Evolutionary conservation across 2,329 filamentous ascomycete genomes (phyloP).

Genomic region (Aplosporella prunicola): DNA sequence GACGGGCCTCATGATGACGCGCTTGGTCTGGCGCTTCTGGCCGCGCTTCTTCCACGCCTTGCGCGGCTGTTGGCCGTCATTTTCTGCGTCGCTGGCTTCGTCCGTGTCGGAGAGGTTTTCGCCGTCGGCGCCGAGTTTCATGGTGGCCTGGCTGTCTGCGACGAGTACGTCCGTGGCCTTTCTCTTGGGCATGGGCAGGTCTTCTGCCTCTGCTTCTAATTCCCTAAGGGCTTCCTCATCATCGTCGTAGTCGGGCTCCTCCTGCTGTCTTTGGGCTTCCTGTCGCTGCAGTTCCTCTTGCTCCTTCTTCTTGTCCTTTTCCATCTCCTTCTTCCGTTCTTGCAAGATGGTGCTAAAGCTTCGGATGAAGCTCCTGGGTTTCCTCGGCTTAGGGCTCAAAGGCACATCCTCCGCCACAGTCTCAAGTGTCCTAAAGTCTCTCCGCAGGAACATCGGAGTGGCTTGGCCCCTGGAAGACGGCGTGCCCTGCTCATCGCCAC

Average conservation of each 20-base stretch:
- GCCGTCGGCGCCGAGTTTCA: conserved; percentile 38
- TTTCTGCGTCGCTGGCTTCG: conserved; percentile 37
- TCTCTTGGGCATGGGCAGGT: conserved; percentile 18
- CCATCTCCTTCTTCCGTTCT: conserved; percentile 15
- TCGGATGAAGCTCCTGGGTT: conserved; percentile 29
- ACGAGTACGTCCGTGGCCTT: conserved; percentile 28
- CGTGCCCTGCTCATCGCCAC: conserved; percentile 27
- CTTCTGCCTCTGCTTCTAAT: conserved; percentile 44
- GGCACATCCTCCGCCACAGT: too few relatives aligned
- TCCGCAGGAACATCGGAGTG: conserved; percentile 45
- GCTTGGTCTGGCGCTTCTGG: conserved; percentile 66
- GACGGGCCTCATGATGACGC: conserved; percentile 44
- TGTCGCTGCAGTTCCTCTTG: conserved; percentile 44
- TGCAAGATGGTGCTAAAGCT: conserved; percentile 9
- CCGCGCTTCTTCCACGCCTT: conserved; percentile 74
- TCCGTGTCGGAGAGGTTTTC: conserved; percentile 51
- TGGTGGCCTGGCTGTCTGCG: conserved; percentile 34
- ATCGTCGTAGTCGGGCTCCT: conserved; percentile 48
- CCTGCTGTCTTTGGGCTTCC: conserved; percentile 43
- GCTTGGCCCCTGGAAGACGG: conserved; percentile 23
- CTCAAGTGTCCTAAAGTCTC: conserved; percentile 32
- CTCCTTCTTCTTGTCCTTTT: conserved; percentile 24
- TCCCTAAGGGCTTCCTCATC: conserved; percentile 67
- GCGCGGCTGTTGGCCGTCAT: conserved; percentile 47
- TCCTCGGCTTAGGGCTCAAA: conserved; percentile 44